Conservation (phyloP, 768 basidiomycete genomes). For the Naganishia friedmannii region DNA sequence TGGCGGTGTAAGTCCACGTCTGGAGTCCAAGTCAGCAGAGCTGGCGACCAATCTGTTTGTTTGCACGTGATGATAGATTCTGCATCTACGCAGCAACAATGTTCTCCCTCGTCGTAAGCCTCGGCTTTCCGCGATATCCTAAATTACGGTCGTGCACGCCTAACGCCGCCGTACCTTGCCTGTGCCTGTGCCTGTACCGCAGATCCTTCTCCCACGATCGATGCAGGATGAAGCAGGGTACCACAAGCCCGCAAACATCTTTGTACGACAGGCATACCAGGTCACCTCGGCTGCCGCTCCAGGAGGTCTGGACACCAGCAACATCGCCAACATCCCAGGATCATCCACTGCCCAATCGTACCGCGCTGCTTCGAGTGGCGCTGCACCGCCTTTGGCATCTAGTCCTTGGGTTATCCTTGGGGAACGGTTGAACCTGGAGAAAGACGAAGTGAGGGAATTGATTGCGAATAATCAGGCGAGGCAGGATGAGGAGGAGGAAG, state of each 20-base stretch:
- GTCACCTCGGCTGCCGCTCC: neutral
- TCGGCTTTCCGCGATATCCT: neutral
- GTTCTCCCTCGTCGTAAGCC: conserved; percentile 39
- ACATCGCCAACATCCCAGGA: neutral
- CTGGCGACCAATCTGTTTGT: conserved; percentile 31
- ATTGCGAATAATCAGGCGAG: conserved; percentile 23
- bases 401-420: conserved; percentile 38
- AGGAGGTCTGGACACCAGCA: neutral
- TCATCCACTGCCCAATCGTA: neutral
- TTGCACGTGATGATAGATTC: conserved; percentile 28
- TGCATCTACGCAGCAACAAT: conserved; percentile 39
- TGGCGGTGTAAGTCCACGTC: conserved; percentile 5
- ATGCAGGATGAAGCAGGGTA: conserved; percentile 32
- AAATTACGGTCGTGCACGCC: too few relatives aligned
- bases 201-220: conserved; percentile 43
- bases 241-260: conserved; percentile 29
- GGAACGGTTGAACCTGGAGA: conserved; percentile 38
- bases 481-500: conserved; percentile 5
- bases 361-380: neutral
- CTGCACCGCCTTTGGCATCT: neutral
- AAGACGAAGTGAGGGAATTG: conserved; percentile 30
- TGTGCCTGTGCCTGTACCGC: neutral
- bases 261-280: conserved; percentile 32
- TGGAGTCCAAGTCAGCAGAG: conserved; percentile 20
- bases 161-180: neutral